Conservation (phyloP, 768 basidiomycete genomes). For the Tricholoma matsutake region DNA sequence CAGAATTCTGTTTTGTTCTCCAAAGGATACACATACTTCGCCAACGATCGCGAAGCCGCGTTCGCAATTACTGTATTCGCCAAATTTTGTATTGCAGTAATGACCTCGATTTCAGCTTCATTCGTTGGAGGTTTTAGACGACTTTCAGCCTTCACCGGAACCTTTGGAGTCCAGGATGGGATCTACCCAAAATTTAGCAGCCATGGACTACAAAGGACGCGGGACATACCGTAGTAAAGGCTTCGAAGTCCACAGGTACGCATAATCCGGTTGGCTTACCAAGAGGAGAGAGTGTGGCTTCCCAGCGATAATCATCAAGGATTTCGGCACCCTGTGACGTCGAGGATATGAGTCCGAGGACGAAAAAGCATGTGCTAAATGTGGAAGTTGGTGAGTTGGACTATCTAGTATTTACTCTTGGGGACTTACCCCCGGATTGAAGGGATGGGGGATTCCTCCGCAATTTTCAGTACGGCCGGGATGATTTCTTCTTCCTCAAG, state of each 20-base stretch:
- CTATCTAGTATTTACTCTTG: not conserved
- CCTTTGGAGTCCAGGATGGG: conserved; percentile 56
- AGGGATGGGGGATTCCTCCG: conserved; percentile 83
- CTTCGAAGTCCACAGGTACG: conserved; percentile 78
- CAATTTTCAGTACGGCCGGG: conserved; percentile 85
- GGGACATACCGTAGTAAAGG: conserved; percentile 70
- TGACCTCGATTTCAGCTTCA: conserved; percentile 75
- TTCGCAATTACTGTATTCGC: conserved; percentile 96
- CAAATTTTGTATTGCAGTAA: conserved; percentile 89
- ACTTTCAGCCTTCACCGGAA: conserved; percentile 35
- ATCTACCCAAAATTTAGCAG: conserved; percentile 44
- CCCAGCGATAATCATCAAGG: conserved; percentile 90
- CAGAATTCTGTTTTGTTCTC: not conserved
- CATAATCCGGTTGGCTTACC: conserved; percentile 89
- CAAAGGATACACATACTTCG: conserved; percentile 50
- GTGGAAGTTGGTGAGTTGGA: not conserved
- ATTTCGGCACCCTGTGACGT: conserved; percentile 92
- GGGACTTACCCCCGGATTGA: conserved; percentile 84
- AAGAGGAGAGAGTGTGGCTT: conserved; percentile 82
- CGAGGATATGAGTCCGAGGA: conserved; percentile 88
- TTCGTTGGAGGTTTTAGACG: conserved; percentile 64
- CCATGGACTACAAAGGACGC: too few species aligned
- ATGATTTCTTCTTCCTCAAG: conserved; percentile 95
- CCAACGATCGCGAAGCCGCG: conserved; percentile 85
- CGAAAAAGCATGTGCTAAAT: conserved; percentile 90